phyloP scores from a whole-genome alignment of 1,139 yeast genomes.

The Blastobotrys capitulatus region DNA sequence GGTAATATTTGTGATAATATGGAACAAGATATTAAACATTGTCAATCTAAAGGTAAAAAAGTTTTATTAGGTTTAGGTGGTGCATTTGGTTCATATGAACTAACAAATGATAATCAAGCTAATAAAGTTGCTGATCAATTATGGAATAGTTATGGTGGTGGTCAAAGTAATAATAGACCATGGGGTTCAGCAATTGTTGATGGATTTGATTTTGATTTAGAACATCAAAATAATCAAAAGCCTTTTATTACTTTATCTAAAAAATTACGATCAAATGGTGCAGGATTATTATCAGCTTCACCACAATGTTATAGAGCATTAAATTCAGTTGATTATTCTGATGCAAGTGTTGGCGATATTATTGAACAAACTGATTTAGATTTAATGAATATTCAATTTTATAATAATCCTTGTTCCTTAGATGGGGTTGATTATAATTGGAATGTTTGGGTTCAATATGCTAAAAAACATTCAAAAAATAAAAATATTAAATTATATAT shows the following conservation, averaged over 20 bases:
- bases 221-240: slow-evolving; percentile 42
- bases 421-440: slow-evolving; percentile 55
- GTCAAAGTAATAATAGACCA: slow-evolving; percentile 66
- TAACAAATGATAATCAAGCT: slow-evolving; percentile 56
- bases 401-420: slow-evolving; percentile 71
- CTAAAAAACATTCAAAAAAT: slow-evolving; percentile 52
- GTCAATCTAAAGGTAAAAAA: slow-evolving; percentile 68
- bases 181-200: slow-evolving; percentile 62
- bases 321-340: slow-evolving; percentile 38
- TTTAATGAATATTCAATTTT: slow-evolving; percentile 87
- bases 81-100: slow-evolving; percentile 59
- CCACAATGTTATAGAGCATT: slow-evolving; percentile 63
- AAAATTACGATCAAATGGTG: slow-evolving; percentile 51
- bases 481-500: slow-evolving; percentile 40
- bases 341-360: slow-evolving; percentile 69
- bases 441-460: slow-evolving; percentile 76
- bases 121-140: slow-evolving; percentile 62
- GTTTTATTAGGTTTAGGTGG: slow-evolving; percentile 79
- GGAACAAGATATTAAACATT: slow-evolving; percentile 62
- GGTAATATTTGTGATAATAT: slow-evolving; percentile 28
- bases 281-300: slow-evolving; percentile 72
- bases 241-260: slow-evolving; percentile 51
- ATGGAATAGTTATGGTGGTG: slow-evolving; percentile 87
- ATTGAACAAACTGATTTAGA: slow-evolving; percentile 61
- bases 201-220: slow-evolving; percentile 71